Base-by-base conservation (phyloP, 805 yeast species). In the Torulaspora indica region DNA sequence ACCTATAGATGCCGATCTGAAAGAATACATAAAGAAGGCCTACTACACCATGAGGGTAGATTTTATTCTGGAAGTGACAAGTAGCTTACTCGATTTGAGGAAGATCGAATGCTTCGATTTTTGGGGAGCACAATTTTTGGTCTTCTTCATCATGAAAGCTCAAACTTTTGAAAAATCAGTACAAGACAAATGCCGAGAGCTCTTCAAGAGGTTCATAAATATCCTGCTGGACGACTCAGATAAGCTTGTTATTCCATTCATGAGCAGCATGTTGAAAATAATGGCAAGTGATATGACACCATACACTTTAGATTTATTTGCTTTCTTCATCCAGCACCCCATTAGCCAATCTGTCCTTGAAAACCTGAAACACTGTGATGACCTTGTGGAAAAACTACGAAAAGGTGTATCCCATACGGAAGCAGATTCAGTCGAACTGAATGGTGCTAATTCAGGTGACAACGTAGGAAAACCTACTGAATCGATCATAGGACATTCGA, bases 31-130 rank as follows among this genome's bases (percentile, higher is more conserved):
- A 9, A 48, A 42, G 15, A 25, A 37, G 12, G 27, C 34, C 35
- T 52, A 38, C n/a, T 8, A 13, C 8, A 23, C 6, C 18, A 18
- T 23, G 25, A 20, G 15, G 8, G 22, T 41, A 8, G 24, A 14
- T 22, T 39, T 33, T 10, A 35, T 29, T 28, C 4, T 45, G 13
- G 35, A 38, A 10, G 23, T 54, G 15, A 46, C 52, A 4, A 15
- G 23, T 15, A 38, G 41, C 15, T 13, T 47, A 14, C 18, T 51
- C 17, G 23, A 22, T 5, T 15, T 13, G 15, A 32, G 38, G 20
- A 49, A 53, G 27, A 30, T 41, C n/a, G 45, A 42, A n/a, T 33
- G 45, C 9, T 42, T 53, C 22, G 20, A 31, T 2, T 35, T 43
- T 4, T 40, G 48, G 30, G 37, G 43, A 12, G 37, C 36, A 5